A percentile compares a stretch with the other conserved stretches of the same genome.
These are phyloP conservation scores for Hypoxylon sp. DNA, from an alignment of 2,329 filamentous ascomycete species.

Conservation along the genomic window DNA sequence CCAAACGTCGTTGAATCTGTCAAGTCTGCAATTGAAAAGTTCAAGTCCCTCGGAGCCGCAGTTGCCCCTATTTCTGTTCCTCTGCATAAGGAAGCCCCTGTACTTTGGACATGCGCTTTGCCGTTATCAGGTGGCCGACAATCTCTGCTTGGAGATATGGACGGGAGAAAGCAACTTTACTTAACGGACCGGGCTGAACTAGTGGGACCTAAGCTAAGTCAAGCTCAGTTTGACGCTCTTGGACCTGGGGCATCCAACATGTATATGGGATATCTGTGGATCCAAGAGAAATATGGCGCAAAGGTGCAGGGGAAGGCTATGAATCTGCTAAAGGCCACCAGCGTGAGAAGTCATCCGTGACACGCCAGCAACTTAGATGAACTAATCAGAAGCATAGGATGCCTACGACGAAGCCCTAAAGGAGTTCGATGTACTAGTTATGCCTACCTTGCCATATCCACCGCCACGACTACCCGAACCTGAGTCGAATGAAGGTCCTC, in stretches of 20 bases:
- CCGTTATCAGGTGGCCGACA: slow-evolving; percentile 41
- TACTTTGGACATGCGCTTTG: slow-evolving; percentile 43
- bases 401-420: slow-evolving; percentile 47
- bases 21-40: slow-evolving; percentile 45
- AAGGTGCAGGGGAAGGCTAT: slow-evolving; percentile 45
- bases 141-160: slow-evolving; percentile 42
- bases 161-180: slow-evolving; percentile 46
- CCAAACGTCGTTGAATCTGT: slow-evolving; percentile 45
- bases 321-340: slow-evolving; percentile 45
- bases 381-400: slow-evolving; percentile 40
- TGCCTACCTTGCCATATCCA: slow-evolving; percentile 47
- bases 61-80: slow-evolving; percentile 51
- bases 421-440: slow-evolving; percentile 48
- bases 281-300: slow-evolving; percentile 46
- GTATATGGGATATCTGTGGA: slow-evolving; percentile 46
- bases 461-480: slow-evolving; percentile 40
- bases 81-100: slow-evolving; percentile 45
- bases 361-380: not conserved
- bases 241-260: slow-evolving; percentile 46
- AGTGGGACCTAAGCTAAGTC: slow-evolving; percentile 43
- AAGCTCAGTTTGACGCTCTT: slow-evolving; percentile 49
- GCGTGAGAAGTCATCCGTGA: slow-evolving; percentile 26
- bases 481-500: slow-evolving; percentile 30
- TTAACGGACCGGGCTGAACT: slow-evolving; percentile 46
- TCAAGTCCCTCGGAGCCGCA: slow-evolving; percentile 48